phyloP scores from a whole-genome alignment of 495 filamentous ascomycete genomes.

The Penicillium angulare region DNA sequence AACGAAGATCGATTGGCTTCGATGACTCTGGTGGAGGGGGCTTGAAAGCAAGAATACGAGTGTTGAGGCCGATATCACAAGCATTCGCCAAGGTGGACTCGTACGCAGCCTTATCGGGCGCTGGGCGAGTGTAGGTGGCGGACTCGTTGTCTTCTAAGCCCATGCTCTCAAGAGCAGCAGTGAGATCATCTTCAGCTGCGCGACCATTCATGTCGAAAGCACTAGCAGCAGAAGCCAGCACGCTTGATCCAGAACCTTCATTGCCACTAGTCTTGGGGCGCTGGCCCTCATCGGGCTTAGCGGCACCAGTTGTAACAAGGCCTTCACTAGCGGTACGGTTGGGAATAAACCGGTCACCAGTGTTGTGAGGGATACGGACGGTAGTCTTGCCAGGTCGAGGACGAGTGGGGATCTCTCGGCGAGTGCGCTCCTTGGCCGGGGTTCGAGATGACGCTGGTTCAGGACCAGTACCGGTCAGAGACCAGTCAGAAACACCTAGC shows the following conservation, averaged over 20 bases:
- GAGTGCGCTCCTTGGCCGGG: conserved; percentile 61
- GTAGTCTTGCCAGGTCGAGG: conserved; percentile 67
- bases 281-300: conserved; percentile 72
- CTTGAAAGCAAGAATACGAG: conserved; percentile 98
- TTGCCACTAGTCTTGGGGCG: conserved; percentile 65
- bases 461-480: conserved; percentile 77
- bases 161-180: conserved; percentile 74
- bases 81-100: conserved; percentile 88
- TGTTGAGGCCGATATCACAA: conserved; percentile 89
- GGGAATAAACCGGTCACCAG: conserved; percentile 95
- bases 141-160: conserved; percentile 65
- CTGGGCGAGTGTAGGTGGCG: conserved; percentile 65
- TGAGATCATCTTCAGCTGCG: conserved; percentile 70
- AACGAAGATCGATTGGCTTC: conserved; percentile 93
- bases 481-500: conserved; percentile 89
- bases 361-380: conserved; percentile 67
- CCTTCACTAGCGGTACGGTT: conserved; percentile 88
- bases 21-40: conserved; percentile 93
- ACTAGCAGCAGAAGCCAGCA: conserved; percentile 66
- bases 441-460: conserved; percentile 64
- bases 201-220: conserved; percentile 64
- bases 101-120: conserved; percentile 85
- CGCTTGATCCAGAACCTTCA: conserved; percentile 59
- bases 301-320: conserved; percentile 74
- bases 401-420: conserved; percentile 60